Percentiles rank a stretch among this genome's conserved stretches.
Evolutionary conservation across 2,329 filamentous ascomycete species (phyloP).

Genomic region (Microascus cirrosus): DNA sequence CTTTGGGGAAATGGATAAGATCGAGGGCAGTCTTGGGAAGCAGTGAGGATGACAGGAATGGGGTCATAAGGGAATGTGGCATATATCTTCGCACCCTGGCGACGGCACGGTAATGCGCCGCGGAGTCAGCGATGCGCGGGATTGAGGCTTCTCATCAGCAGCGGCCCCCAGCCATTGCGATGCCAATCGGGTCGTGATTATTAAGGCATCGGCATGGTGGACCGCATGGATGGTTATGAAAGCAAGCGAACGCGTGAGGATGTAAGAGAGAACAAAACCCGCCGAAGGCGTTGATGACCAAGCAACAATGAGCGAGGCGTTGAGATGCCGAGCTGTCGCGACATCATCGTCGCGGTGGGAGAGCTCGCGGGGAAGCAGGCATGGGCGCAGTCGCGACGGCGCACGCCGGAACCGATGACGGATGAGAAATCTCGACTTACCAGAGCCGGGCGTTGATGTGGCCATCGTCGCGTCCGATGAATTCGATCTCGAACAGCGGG

Average conservation of each 20-base stretch:
- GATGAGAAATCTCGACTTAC: slow-evolving; percentile 1
- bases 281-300: slow-evolving; percentile 1
- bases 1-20: neutral
- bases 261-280: neutral
- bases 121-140: neutral
- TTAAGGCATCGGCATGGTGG: neutral
- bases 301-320: neutral
- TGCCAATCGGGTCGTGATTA: slow-evolving; percentile 2
- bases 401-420: neutral
- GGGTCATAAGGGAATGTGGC: neutral
- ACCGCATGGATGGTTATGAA: neutral
- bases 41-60: neutral
- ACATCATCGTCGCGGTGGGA: neutral
- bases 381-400: neutral
- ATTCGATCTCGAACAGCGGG: slow-evolving; percentile 1
- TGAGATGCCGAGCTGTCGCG: neutral
- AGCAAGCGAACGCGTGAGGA: neutral
- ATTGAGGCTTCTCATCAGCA: neutral
- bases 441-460: slow-evolving; percentile 2
- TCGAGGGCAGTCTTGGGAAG: neutral
- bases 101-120: neutral
- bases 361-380: neutral
- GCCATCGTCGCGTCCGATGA: slow-evolving; percentile 5
- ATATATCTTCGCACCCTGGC: neutral
- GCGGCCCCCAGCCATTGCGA: neutral